Evolutionary conservation across 129 eudicot species (phyloP).

Genomic region (Saussurea involucrata): DNA sequence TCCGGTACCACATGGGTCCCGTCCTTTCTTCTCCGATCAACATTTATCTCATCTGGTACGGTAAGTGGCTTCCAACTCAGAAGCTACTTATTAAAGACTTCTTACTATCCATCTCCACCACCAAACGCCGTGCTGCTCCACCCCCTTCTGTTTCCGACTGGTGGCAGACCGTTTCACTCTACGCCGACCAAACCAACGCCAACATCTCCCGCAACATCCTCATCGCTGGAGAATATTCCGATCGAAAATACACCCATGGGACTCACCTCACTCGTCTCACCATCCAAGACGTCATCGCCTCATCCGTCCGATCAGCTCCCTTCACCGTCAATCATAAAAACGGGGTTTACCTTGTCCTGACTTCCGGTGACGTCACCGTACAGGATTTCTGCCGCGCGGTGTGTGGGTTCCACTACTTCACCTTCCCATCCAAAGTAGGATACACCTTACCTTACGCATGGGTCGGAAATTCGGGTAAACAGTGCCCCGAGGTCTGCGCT

Average conservation of each 20-base stretch:
- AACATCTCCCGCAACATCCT: slow-evolving; percentile 53
- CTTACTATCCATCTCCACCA: slow-evolving; percentile 34
- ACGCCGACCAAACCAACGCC: slow-evolving; percentile 87
- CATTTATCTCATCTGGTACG: slow-evolving; percentile 83
- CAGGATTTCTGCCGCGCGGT: slow-evolving; percentile 87
- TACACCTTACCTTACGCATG: slow-evolving; percentile 91
- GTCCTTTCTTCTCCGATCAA: slow-evolving; percentile 86
- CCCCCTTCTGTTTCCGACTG: slow-evolving; percentile 64
- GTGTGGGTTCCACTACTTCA: slow-evolving; percentile 92
- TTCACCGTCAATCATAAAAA: slow-evolving; percentile 67
- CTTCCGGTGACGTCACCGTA: slow-evolving; percentile 62
- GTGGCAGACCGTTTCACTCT: slow-evolving; percentile 83
- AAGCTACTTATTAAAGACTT: slow-evolving; percentile 32
- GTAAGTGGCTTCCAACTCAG: slow-evolving; percentile 64
- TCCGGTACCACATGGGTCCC: slow-evolving; percentile 95
- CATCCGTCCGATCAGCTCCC: slow-evolving; percentile 43
- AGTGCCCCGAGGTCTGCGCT: slow-evolving; percentile 88
- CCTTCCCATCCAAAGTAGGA: slow-evolving; percentile 76
- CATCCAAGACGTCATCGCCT: slow-evolving; percentile 62
- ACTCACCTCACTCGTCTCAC: slow-evolving; percentile 70
- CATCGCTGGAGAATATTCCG: slow-evolving; percentile 62
- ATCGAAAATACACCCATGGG: slow-evolving; percentile 63
- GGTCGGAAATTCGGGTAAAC: slow-evolving; percentile 83
- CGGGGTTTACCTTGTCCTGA: slow-evolving; percentile 60
- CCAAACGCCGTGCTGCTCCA: slow-evolving; percentile 36